Evolutionary conservation across 257 asterid genomes (phyloP).

Genomic region (Agastache rugosa): DNA sequence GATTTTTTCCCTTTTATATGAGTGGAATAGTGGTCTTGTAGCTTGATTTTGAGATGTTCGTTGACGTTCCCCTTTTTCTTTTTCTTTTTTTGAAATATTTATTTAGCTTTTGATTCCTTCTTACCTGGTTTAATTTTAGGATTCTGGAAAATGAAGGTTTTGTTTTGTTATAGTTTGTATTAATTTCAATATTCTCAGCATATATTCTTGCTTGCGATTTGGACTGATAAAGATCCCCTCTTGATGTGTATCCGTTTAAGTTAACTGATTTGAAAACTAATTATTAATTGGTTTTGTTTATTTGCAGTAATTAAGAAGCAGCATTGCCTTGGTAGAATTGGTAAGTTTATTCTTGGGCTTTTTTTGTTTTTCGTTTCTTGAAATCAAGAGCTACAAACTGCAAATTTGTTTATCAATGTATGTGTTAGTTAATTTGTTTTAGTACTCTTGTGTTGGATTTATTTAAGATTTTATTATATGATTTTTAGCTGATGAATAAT

Average conservation of each 20-base stretch:
- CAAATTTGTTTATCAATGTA: neutral
- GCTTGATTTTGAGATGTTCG: constrained; percentile 14
- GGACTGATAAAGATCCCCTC: neutral
- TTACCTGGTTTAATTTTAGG: neutral
- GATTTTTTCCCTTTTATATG: neutral
- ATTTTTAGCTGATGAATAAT: neutral
- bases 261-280: neutral
- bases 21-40: neutral
- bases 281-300: constrained; percentile 13
- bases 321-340: constrained; percentile 25
- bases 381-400: neutral
- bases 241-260: constrained; percentile 8
- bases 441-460: neutral
- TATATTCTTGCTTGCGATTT: neutral
- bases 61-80: neutral
- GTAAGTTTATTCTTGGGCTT: neutral
- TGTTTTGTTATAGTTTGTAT: neutral
- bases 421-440: neutral
- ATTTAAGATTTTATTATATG: neutral
- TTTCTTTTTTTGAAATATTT: neutral
- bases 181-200: constrained; percentile 24
- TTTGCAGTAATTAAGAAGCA: constrained; percentile 22
- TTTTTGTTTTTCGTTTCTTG: neutral
- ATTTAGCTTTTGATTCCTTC: neutral
- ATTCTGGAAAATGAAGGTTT: neutral